Evolutionary conservation across 495 filamentous ascomycete genomes (phyloP), one percentile per base, ranked within the genome.

Genomic region (Penicillium manginii): DNA sequence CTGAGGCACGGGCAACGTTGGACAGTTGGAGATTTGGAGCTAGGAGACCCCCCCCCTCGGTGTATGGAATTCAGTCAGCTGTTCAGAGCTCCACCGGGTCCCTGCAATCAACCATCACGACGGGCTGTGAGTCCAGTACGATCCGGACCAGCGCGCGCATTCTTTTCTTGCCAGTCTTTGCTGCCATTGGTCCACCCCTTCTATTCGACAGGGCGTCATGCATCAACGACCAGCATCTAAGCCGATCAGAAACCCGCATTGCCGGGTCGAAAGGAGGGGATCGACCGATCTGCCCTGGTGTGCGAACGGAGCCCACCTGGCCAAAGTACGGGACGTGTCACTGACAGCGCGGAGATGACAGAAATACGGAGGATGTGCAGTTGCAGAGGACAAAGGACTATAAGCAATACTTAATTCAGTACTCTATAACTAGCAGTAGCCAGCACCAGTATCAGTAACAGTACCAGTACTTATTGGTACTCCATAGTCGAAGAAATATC

Each of bases 231-330:
- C 64, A 60, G 59, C 66, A 66, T 64, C 60, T 54, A 22, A 62
- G 60, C 47, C 42, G 67, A 67, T 67, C 64, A 62, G 55, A 60
- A 55, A 67, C 62, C 58, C 66, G 60, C 63, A 61, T 61, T 50
- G 54, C 46, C 56, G 53, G 57, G 55, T 59, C 55, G 35, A 32
- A 50, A 46, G 50, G 53, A 56, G 31, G 52, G 31, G 50, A 60
- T 55, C 58, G 58, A 18, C 58, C 43, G 58, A 60, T 60, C 58
- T 50, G 47, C 37, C 52, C 18, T 56, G 26, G 31, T 15, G 45
- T 47, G 21, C 45, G 45, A 47, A 48, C 54, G 45, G 54, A 56
- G 54, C 33, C 15, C 54, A 54, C 50, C 10, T 18, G 15, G 40
- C 17, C 45, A 47, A 47, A 15, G 45, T 26, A 26, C 17, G 14